Evolutionary conservation across 805 yeast genomes (phyloP).

Genomic region (Myxozyma neotropica): DNA sequence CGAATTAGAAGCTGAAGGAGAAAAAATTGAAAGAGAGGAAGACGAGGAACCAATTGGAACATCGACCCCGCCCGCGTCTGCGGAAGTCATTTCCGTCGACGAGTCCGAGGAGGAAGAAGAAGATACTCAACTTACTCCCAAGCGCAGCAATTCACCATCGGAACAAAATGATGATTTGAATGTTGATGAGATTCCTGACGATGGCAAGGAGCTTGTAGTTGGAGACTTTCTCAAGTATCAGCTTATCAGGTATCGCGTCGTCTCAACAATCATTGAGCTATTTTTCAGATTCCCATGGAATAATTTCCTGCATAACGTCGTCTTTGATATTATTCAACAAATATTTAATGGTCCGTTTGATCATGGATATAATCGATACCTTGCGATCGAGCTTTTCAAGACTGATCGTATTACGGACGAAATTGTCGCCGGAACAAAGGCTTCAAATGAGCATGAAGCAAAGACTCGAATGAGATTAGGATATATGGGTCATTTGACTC

Average conservation of each 20-base stretch:
- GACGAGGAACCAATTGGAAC: conserved; percentile 14
- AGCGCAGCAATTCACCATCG: conserved; percentile 5
- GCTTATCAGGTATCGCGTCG: conserved; percentile 58
- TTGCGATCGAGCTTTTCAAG: conserved; percentile 71
- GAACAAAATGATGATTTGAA: conserved; percentile 33
- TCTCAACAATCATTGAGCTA: conserved; percentile 47
- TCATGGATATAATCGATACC: conserved; percentile 78
- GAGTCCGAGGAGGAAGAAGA: neutral
- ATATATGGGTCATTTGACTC: conserved; percentile 94
- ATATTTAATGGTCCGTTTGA: conserved; percentile 85
- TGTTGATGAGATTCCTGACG: conserved; percentile 11
- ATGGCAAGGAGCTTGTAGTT: conserved; percentile 55
- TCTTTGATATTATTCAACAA: conserved; percentile 94
- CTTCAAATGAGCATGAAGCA: conserved; percentile 62
- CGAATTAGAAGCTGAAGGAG: conserved; percentile 18
- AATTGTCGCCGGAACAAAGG: conserved; percentile 63
- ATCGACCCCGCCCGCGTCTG: conserved; percentile 8
- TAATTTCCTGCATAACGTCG: conserved; percentile 94
- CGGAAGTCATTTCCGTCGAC: conserved; percentile 1
- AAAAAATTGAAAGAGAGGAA: conserved; percentile 16
- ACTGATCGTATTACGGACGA: conserved; percentile 60
- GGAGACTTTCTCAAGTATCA: conserved; percentile 89
- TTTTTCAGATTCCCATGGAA: conserved; percentile 94
- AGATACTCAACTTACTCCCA: conserved; percentile 9
- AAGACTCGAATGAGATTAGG: conserved; percentile 72